A percentile compares a stretch with the other conserved stretches of the same genome.
These are phyloP conservation scores for Murraya koenigii DNA, from an alignment of 345 rosid genomes.

Conservation along the genomic window DNA sequence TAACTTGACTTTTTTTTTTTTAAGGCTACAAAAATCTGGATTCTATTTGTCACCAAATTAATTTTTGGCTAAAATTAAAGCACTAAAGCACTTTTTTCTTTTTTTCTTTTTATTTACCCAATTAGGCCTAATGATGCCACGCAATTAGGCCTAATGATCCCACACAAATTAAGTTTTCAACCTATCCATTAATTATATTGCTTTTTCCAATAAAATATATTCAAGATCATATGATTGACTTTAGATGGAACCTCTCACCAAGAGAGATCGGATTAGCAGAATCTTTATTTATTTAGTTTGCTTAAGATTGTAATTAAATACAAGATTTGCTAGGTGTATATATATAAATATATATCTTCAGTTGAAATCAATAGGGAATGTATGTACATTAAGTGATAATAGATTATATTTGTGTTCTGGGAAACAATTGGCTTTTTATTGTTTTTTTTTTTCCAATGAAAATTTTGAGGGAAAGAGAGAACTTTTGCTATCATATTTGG, in stretches of 20 bases:
- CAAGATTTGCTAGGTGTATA: background rate
- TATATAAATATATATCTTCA: background rate
- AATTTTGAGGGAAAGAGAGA: background rate
- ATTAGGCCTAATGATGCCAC: no score
- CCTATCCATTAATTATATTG: background rate
- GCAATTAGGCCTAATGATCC: background rate
- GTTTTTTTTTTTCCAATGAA: no score
- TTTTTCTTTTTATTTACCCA: background rate
- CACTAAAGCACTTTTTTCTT: background rate
- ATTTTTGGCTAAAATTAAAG: background rate
- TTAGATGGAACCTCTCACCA: conserved; percentile 5
- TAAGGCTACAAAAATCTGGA: background rate
- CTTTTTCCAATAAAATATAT: background rate
- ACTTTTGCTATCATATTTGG: no score
- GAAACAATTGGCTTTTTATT: no score
- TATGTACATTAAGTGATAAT: background rate
- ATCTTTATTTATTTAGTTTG: background rate
- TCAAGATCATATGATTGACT: background rate
- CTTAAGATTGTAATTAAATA: background rate
- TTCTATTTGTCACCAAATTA: background rate
- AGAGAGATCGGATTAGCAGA: background rate
- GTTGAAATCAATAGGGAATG: background rate
- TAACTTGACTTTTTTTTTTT: background rate
- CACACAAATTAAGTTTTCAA: background rate
- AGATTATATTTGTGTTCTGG: no score